Evolutionary conservation across 2,329 filamentous ascomycete species (phyloP).

Genomic region (Pestalotiopsis sp.): DNA sequence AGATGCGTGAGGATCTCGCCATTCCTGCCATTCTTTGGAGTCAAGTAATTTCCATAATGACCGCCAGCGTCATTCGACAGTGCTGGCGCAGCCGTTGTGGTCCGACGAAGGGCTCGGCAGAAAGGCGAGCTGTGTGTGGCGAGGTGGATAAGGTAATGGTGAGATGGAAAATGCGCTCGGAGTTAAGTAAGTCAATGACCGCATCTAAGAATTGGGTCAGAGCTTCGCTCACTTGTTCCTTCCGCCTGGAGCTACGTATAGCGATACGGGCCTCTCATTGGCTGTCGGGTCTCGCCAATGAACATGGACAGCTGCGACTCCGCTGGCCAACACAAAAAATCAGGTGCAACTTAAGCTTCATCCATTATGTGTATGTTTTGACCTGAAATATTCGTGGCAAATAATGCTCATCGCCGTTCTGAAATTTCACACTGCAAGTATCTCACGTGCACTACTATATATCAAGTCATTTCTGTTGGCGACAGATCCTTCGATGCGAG

Average conservation of each 20-base stretch:
- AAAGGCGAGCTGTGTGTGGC: neutral
- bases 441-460: neutral
- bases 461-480: neutral
- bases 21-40: neutral
- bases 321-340: neutral
- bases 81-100: neutral
- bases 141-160: neutral
- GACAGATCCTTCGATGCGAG: neutral
- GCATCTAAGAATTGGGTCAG: neutral
- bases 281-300: neutral
- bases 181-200: slow-evolving; percentile 7
- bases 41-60: slow-evolving; percentile 8
- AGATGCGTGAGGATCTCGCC: slow-evolving; percentile 5
- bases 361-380: too few relatives aligned
- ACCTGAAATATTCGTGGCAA: too few relatives aligned
- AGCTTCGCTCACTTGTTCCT: neutral
- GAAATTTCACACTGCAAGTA: too few relatives aligned
- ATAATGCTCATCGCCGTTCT: too few relatives aligned
- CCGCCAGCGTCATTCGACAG: neutral
- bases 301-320: neutral
- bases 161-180: neutral
- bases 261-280: neutral
- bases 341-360: too few relatives aligned
- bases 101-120: neutral
- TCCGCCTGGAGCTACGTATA: neutral